Evolutionary conservation across 2,329 filamentous ascomycete species (phyloP).

Genomic region (Didymella keratinophila): DNA sequence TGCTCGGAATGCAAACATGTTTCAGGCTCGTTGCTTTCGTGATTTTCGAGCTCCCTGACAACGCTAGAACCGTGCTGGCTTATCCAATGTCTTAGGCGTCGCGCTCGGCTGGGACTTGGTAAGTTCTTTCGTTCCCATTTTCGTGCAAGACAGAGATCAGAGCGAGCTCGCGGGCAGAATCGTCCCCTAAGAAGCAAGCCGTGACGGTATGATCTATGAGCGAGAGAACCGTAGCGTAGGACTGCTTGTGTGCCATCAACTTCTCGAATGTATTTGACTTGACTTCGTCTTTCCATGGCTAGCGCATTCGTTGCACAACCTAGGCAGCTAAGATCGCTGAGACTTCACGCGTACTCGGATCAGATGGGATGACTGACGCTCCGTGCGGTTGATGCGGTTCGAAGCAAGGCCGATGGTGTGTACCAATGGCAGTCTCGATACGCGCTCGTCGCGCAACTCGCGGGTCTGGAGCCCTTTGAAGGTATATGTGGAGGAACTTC

Average conservation of each 20-base stretch:
- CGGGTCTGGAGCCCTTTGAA: slow-evolving; percentile 6
- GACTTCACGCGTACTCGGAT: slow-evolving; percentile 22
- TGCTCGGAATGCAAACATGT: slow-evolving; percentile 45
- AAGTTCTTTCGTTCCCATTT: neutral
- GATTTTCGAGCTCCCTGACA: slow-evolving; percentile 15
- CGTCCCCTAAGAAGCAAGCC: neutral
- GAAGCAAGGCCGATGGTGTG: slow-evolving; percentile 19
- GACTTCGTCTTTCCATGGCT: neutral
- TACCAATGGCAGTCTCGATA: slow-evolving; percentile 22
- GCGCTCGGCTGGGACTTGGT: neutral
- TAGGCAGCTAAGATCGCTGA: slow-evolving; percentile 2
- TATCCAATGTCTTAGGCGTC: slow-evolving; percentile 1
- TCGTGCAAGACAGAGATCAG: neutral
- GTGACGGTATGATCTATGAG: neutral
- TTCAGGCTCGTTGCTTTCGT: slow-evolving; percentile 31
- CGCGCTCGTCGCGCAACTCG: slow-evolving; percentile 27
- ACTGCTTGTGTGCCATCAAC: neutral
- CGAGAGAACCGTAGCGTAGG: neutral
- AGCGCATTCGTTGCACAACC: neutral
- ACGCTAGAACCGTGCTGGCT: slow-evolving; percentile 11
- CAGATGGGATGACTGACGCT: slow-evolving; percentile 19
- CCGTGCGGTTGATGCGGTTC: slow-evolving; percentile 19
- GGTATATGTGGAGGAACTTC: slow-evolving; percentile 19
- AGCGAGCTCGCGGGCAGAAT: neutral
- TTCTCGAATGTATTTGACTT: neutral